Evolutionary conservation across 257 asterid species (phyloP).

Genomic region (Nicotiana tomentosiformis): DNA sequence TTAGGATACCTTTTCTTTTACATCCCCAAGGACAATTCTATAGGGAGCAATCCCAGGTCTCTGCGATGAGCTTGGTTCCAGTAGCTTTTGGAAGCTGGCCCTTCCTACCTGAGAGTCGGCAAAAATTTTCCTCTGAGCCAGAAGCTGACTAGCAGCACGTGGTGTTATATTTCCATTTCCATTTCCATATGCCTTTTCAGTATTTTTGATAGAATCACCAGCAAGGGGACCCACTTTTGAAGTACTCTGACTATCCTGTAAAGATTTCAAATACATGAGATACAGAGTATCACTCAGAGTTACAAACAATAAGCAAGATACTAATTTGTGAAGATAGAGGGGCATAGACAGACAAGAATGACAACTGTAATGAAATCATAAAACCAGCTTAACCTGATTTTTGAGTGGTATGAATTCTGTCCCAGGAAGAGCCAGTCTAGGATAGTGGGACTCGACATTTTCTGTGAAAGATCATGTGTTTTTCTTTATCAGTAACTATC

Average conservation of each 20-base stretch:
- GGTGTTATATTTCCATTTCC: constrained; percentile 38
- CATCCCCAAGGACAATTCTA: constrained; percentile 82
- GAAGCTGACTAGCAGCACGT: constrained; percentile 48
- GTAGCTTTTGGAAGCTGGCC: constrained; percentile 80
- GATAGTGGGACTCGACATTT: constrained; percentile 73
- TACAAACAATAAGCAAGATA: not conserved
- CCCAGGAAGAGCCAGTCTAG: constrained; percentile 67
- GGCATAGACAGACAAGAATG: not conserved
- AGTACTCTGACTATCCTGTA: constrained; percentile 52
- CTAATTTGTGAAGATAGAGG: not conserved
- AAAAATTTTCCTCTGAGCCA: constrained; percentile 68
- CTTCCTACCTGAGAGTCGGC: constrained; percentile 84
- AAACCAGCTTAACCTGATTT: constrained; percentile 48
- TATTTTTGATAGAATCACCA: constrained; percentile 19
- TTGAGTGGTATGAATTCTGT: constrained; percentile 51
- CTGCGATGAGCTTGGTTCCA: constrained; percentile 83
- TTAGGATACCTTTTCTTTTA: constrained; percentile 69
- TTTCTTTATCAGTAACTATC: not conserved
- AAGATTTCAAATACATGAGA: constrained; percentile 6
- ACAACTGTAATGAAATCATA: not conserved
- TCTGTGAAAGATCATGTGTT: constrained; percentile 30
- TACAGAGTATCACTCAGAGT: not conserved
- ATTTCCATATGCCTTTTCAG: constrained; percentile 36
- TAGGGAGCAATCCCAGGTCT: constrained; percentile 93
- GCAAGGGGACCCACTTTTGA: constrained; percentile 23